A percentile compares a stretch with the other conserved stretches of the same genome.
phyloP scores from a whole-genome alignment of 495 filamentous ascomycete genomes.

The Penicillium lagena region DNA sequence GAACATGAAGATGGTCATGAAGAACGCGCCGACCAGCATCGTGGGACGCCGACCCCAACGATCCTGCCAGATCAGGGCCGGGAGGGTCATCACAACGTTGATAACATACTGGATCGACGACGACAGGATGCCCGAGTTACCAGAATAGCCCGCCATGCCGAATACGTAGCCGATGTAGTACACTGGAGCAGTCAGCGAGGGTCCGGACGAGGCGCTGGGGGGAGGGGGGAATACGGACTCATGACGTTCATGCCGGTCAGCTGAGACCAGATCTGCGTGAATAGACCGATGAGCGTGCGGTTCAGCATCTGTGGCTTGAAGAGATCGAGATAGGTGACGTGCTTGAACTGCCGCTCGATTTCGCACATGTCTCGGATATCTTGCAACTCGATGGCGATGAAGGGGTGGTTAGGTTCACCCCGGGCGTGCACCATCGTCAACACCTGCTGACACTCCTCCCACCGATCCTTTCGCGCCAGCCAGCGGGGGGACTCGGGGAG shows the following conservation, averaged over 20 bases:
- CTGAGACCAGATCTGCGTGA: conserved; percentile 79
- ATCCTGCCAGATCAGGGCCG: conserved; percentile 52
- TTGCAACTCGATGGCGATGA: conserved; percentile 5
- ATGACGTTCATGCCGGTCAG: conserved; percentile 83
- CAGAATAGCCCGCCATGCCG: conserved; percentile 29
- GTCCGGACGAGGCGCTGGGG: too few relatives aligned
- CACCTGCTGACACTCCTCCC: conserved; percentile 50
- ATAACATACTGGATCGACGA: conserved; percentile 68
- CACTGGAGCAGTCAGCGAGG: conserved; percentile 1
- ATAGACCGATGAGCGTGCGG: conserved; percentile 64
- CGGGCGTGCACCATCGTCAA: conserved; percentile 33
- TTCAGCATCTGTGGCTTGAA: conserved; percentile 65
- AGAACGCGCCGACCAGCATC: conserved; percentile 53
- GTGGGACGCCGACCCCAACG: conserved; percentile 57
- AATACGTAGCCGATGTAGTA: conserved; percentile 36
- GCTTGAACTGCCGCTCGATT: conserved; percentile 54
- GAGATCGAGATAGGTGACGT: conserved; percentile 56
- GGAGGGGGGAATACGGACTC: conserved; percentile 35
- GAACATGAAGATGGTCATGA: conserved; percentile 65
- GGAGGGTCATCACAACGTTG: conserved; percentile 47
- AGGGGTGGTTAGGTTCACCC: conserved; percentile 5
- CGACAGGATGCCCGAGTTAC: conserved; percentile 41
- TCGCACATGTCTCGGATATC: conserved; percentile 50
- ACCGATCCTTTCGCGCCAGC: conserved; percentile 52
- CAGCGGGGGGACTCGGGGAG: conserved; percentile 61